These are phyloP conservation scores for Achaetomium macrosporum DNA, from an alignment of 2,329 filamentous ascomycete species.

Conservation along the genomic window DNA sequence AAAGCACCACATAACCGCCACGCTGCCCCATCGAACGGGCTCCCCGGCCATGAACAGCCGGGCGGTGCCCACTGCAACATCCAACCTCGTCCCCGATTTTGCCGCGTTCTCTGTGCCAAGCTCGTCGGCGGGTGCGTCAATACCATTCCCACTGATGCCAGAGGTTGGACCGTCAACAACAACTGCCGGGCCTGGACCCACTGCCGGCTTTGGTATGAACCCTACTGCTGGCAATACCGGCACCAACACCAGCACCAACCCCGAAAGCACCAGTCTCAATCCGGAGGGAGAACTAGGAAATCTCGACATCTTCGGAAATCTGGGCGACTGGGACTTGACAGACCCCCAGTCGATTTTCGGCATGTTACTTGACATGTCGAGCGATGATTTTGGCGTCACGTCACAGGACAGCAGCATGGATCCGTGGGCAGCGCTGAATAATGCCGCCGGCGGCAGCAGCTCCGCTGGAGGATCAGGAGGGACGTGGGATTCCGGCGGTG, in stretches of 20 bases:
- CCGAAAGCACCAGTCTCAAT: neutral
- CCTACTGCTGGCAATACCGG: neutral
- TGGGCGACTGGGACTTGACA: conserved; percentile 7
- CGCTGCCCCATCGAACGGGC: conserved; percentile 10
- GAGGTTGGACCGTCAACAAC: neutral
- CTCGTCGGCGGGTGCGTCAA: neutral
- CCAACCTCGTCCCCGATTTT: neutral
- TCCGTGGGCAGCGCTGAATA: neutral
- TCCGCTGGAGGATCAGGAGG: neutral
- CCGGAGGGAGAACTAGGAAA: neutral
- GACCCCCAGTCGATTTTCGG: conserved; percentile 10
- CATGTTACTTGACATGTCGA: conserved; percentile 6
- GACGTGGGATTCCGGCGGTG: neutral
- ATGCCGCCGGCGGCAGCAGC: neutral
- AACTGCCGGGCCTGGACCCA: too few relatives aligned
- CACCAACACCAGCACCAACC: neutral
- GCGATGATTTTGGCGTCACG: neutral
- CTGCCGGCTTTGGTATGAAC: too few relatives aligned
- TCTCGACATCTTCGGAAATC: conserved; percentile 7
- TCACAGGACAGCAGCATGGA: neutral
- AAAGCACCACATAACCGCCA: conserved; percentile 1
- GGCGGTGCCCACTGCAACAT: neutral
- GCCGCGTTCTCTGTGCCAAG: neutral
- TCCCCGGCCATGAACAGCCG: neutral
- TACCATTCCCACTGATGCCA: neutral